phyloP scores from a whole-genome alignment of 2,329 filamentous ascomycete genomes.

The Parascedosporium putredinis region DNA sequence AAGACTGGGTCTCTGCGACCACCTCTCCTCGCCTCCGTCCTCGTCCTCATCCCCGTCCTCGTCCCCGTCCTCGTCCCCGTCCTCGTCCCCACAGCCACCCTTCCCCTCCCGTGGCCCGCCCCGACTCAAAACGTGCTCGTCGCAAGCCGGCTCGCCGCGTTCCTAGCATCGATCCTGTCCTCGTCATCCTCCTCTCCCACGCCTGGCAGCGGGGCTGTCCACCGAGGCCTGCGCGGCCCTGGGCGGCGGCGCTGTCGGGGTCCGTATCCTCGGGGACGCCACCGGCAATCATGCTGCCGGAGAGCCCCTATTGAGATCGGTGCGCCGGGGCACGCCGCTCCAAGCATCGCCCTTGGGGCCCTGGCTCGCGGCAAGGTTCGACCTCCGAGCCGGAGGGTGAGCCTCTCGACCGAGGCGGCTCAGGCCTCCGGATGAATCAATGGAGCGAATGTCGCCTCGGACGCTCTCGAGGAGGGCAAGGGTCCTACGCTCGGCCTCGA shows the following conservation, averaged over 20 bases:
- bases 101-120: background rate
- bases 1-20: background rate
- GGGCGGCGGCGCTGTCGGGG: conserved; percentile 30
- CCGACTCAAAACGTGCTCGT: conserved; percentile 72
- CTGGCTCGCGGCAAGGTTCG: conserved; percentile 76
- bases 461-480: conserved; percentile 90
- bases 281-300: conserved; percentile 57
- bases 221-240: conserved; percentile 27
- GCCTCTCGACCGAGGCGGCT: conserved; percentile 81
- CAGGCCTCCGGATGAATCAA: conserved; percentile 83
- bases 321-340: conserved; percentile 82
- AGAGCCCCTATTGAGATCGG: conserved; percentile 70
- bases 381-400: conserved; percentile 63
- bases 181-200: conserved; percentile 77
- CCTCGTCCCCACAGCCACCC: background rate
- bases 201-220: conserved; percentile 42
- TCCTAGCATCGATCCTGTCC: conserved; percentile 87
- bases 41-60: too few relatives aligned
- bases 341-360: conserved; percentile 97
- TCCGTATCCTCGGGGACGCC: conserved; percentile 52
- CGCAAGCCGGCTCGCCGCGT: conserved; percentile 86
- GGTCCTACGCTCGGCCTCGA: conserved; percentile 87
- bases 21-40: background rate
- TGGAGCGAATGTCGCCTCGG: conserved; percentile 82
- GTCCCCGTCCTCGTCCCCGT: too few relatives aligned